Evolutionary conservation across 257 asterid genomes (phyloP).

Genomic region (Apocynum venetum): DNA sequence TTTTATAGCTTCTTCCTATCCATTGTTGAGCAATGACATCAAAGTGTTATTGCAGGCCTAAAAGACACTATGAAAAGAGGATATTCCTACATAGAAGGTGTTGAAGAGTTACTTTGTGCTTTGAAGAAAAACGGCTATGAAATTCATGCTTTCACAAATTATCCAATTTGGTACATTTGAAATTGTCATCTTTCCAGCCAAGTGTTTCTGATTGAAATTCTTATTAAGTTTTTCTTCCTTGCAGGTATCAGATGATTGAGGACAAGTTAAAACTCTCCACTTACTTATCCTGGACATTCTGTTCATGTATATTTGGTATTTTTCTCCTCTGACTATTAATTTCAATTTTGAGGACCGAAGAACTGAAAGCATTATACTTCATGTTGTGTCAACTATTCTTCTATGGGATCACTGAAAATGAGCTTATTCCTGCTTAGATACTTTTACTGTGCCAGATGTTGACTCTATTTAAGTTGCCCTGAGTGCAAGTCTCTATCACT

Average conservation of each 20-base stretch:
- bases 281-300: slow-evolving; percentile 93
- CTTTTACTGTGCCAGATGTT: neutral
- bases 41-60: slow-evolving; percentile 50
- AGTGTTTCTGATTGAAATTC: slow-evolving; percentile 18
- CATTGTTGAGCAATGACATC: slow-evolving; percentile 7
- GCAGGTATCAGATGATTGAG: slow-evolving; percentile 85
- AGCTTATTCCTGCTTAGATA: neutral
- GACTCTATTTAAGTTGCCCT: neutral
- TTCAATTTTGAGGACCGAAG: neutral
- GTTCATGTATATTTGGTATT: slow-evolving; percentile 85
- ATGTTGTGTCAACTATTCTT: neutral
- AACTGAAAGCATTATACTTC: neutral
- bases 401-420: neutral
- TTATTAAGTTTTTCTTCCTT: slow-evolving; percentile 13
- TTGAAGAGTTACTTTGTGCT: slow-evolving; percentile 60
- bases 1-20: slow-evolving; percentile 3
- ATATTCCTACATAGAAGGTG: slow-evolving; percentile 73
- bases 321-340: slow-evolving; percentile 4
- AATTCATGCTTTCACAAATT: slow-evolving; percentile 85
- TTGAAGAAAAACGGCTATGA: slow-evolving; percentile 78
- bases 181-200: slow-evolving; percentile 11
- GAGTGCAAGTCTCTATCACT: no score
- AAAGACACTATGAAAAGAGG: slow-evolving; percentile 75
- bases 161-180: slow-evolving; percentile 70
- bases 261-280: slow-evolving; percentile 72